Evolutionary conservation across 2,329 filamentous ascomycete genomes (phyloP), one percentile per base, ranked within the genome.

Genomic region (Ramichloridium luteum): DNA sequence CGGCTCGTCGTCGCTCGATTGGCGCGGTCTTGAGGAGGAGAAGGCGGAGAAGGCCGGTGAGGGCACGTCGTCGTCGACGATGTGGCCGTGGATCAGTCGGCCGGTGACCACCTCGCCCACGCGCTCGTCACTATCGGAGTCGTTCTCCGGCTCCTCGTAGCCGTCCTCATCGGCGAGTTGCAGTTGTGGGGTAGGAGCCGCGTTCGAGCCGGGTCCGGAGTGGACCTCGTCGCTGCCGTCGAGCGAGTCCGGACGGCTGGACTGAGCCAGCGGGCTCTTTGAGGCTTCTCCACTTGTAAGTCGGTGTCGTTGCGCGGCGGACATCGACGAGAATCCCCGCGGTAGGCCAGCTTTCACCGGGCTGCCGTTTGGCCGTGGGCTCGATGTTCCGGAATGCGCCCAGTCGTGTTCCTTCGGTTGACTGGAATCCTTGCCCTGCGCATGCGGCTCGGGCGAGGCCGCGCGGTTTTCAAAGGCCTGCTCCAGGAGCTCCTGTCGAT

Each of bases 21-120:
- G 52, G 28, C 48, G 35, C 1, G 66, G 65, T 22, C 61, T 34
- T 17, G 39, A 60, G 36, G 67, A 73, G 6, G 75, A 74, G n/a
- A 74, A 62, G 16, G 63, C 62, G 4, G 67, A 88, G 39, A 73
- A 66, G 28, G 70, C 67, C 11, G 84, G 80, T 1, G 85, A 93
- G 2, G 80, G 80, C 50, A 85, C 88, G 20, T 50, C 43, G 53
- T 94, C 90, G 41, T 93, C 83, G 8, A 98, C 90, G 44, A 98
- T 80, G 53, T 96, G 90, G 10, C 90, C 90, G 47, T 94, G 85
- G 6, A 96, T 74, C 26, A 98, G 67, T 32, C 90, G 78, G 6
- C 84, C 88, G 36, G 86, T 88, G 25, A 86, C 92, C 28, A 98
- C 86, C 53, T 96, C 86, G 25, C 78, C 72, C 12, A 83, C 84